A percentile compares a stretch with the other conserved stretches of the same genome.
These are phyloP conservation scores for Phytophthora sansomeana DNA, from an alignment of 352 stramenopile genomes.

Conservation along the genomic window DNA sequence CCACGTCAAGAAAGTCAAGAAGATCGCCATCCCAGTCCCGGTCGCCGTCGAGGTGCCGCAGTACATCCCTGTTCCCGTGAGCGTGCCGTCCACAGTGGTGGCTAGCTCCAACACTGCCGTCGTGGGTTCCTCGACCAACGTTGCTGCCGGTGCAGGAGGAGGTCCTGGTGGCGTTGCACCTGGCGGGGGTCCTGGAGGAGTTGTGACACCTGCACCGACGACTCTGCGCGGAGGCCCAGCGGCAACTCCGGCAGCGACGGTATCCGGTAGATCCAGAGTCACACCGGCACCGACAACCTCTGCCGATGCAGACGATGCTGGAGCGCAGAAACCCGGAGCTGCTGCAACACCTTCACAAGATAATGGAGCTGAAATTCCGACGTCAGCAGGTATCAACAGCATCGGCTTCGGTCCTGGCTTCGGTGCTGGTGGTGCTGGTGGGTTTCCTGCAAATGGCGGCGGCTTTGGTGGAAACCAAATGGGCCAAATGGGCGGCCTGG, in stretches of 20 bases:
- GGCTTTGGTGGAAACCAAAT: constrained; percentile 13
- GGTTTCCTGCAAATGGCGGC: not conserved
- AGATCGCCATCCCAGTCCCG: constrained; percentile 42
- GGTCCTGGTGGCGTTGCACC: constrained; percentile 2
- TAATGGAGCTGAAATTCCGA: not conserved
- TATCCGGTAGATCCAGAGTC: constrained; percentile 11
- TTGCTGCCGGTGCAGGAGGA: constrained; percentile 1
- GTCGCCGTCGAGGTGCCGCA: constrained; percentile 39
- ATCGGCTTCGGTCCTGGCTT: constrained; percentile 14
- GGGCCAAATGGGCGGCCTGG: not conserved
- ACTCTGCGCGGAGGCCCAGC: no score
- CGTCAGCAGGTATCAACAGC: not conserved
- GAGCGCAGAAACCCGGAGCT: constrained; percentile 10
- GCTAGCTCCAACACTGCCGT: constrained; percentile 33
- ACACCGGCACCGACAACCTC: constrained; percentile 29
- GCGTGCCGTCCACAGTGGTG: constrained; percentile 32
- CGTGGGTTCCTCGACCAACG: constrained; percentile 17
- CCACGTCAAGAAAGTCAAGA: constrained; percentile 44
- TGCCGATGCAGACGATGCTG: not conserved
- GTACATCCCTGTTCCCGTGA: constrained; percentile 34
- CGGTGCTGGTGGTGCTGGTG: constrained; percentile 4
- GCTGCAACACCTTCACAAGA: not conserved
- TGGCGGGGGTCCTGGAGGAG: not conserved
- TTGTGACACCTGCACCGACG: no score
- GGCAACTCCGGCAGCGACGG: constrained; percentile 24